A percentile compares a stretch with the other conserved stretches of the same genome.
Conservation (phyloP, 768 basidiomycete genomes). For the Pisolithus microcarpus region DNA sequence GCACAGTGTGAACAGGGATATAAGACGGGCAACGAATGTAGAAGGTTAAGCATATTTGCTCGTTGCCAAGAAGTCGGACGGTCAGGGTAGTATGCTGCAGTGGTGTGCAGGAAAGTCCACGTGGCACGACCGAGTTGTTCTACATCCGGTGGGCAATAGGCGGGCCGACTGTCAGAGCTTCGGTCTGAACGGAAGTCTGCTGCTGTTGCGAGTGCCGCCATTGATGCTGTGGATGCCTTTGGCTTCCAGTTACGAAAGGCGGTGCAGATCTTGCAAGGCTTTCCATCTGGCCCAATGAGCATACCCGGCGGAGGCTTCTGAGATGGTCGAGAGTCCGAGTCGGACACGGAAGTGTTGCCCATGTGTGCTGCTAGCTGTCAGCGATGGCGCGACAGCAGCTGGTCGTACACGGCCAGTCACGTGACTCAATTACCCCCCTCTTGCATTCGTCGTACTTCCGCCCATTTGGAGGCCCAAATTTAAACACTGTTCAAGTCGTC, state of each 20-base stretch:
- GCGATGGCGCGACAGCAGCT: too few species aligned
- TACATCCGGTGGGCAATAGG: conserved; percentile 83
- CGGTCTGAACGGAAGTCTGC: conserved; percentile 21
- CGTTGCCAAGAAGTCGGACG: conserved; percentile 67
- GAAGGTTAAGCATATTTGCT: conserved; percentile 74
- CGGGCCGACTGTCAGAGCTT: conserved; percentile 36
- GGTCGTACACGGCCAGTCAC: too few species aligned
- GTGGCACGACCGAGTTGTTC: conserved; percentile 87
- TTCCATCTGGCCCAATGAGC: conserved; percentile 88
- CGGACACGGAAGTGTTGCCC: too few species aligned
- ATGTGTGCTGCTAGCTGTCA: too few species aligned
- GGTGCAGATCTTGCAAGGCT: conserved; percentile 89
- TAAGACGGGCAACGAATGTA: conserved; percentile 69
- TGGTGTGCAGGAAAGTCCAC: conserved; percentile 94
- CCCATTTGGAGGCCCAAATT: too few species aligned
- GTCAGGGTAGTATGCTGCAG: conserved; percentile 94
- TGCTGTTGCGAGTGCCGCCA: conserved; percentile 28
- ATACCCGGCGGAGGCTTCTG: conserved; percentile 59
- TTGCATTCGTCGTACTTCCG: too few species aligned
- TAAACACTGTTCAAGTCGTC: not conserved
- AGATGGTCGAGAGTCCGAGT: not conserved
- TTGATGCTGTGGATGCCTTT: conserved; percentile 18
- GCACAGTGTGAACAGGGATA: conserved; percentile 91
- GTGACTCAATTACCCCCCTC: too few species aligned
- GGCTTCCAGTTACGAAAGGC: conserved; percentile 70